Base-by-base conservation (phyloP, 1,284 basidiomycete species). In the Trichosporon ovoides region DNA sequence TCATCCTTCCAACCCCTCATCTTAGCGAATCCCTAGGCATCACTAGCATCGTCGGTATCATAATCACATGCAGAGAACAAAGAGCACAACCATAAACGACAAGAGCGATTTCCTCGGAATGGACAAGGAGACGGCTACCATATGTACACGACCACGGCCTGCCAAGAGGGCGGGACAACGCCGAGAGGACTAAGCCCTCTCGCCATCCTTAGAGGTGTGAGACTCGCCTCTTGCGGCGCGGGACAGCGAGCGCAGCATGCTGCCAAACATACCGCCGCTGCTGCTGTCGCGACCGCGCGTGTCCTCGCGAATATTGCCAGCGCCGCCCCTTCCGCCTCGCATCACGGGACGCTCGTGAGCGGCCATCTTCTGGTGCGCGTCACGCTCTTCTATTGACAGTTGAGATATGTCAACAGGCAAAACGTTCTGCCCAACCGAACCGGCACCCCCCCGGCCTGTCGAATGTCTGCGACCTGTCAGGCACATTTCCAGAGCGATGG, bases 381-480 rank as follows among this genome's bases (percentile, higher is more conserved):
- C 75, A 33, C 66, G 64, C 59, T 77, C 75, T 50, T 76, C 72
- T 18, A 69, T 56, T 10, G 67, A 62, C 36, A 74, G 64, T 51
- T 60, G 61, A 34, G 65, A 56, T 40, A 72, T 50, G 53, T 74
- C 71, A n/a, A 66, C 62, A 19, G 63, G 60, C 14, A 54, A 40
- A 31, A 63, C 57, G 19, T 59, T 57, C 9, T 62, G 58, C n/a
- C 61, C 62, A 37, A 74, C 53, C 38, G 72, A 74, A 20, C 76
- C 76, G 1, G 66, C 68, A 22, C 76, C 76, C 31, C 75, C 75
- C 59, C 71, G 73, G 14, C 75, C 76, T 20, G 62, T 64, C 20
- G 68, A 58, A 50, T n/a, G 18, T n/a, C 52, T 13, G 18, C 14
- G 2, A 18, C 5, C 9, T 20, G 16, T 20, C 38, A 50, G 20